Evolutionary conservation across 2,329 filamentous ascomycete genomes (phyloP).

Genomic region (Ilyonectria sp.): DNA sequence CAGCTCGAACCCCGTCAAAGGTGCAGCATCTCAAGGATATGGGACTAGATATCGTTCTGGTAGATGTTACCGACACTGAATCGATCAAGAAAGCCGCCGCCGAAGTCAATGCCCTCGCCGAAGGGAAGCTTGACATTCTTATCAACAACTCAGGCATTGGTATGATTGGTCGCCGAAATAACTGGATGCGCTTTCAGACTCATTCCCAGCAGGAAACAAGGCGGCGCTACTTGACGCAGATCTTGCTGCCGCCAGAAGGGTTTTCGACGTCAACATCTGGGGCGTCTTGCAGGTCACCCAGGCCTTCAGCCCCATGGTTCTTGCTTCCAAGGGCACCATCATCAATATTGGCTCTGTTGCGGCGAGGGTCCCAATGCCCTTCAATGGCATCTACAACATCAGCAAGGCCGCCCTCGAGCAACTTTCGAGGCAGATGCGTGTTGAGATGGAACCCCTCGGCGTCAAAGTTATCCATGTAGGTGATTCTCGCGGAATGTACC

Average conservation of each 20-base stretch:
- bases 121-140: constrained; percentile 58
- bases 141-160: constrained; percentile 60
- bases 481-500: not conserved
- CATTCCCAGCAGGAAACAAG: constrained; percentile 32
- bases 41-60: constrained; percentile 55
- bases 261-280: constrained; percentile 58
- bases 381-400: constrained; percentile 58
- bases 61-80: constrained; percentile 57
- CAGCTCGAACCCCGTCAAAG: constrained; percentile 54
- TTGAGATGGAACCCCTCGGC: constrained; percentile 56
- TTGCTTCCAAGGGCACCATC: constrained; percentile 52
- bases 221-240: constrained; percentile 43
- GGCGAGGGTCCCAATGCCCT: constrained; percentile 44
- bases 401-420: constrained; percentile 59
- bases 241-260: constrained; percentile 36
- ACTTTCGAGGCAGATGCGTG: constrained; percentile 57
- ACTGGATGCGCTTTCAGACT: not conserved
- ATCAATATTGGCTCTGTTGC: constrained; percentile 60
- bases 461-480: constrained; percentile 52
- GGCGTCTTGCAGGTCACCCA: constrained; percentile 56
- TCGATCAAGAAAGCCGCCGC: constrained; percentile 53
- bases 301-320: constrained; percentile 56
- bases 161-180: constrained; percentile 40
- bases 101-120: constrained; percentile 52
- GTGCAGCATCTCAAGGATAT: constrained; percentile 49